Percentiles rank a stretch among this genome's conserved stretches.
phyloP scores from a whole-genome alignment of 805 yeast genomes.

The Wickerhamomyces ciferrii region DNA sequence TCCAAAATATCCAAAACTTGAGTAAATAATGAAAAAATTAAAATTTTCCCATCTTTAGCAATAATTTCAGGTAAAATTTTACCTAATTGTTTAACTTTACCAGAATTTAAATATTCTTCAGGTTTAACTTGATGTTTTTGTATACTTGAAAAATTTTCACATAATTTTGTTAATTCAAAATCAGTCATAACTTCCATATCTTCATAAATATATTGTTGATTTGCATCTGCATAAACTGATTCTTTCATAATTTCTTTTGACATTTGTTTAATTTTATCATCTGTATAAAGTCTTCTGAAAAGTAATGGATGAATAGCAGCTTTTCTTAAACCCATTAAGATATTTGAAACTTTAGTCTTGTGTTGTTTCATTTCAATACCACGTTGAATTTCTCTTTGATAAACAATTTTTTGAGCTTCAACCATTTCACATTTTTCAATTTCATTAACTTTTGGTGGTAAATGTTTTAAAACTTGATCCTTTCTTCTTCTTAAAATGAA shows the following conservation, averaged over 20 bases:
- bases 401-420: slow-evolving; percentile 48
- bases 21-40: slow-evolving; percentile 89
- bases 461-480: slow-evolving; percentile 83
- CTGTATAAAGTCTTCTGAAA: slow-evolving; percentile 62
- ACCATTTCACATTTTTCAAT: slow-evolving; percentile 64
- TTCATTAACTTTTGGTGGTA: slow-evolving; percentile 70
- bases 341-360: slow-evolving; percentile 47
- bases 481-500: slow-evolving; percentile 90
- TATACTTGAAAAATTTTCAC: slow-evolving; percentile 67
- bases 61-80: slow-evolving; percentile 55
- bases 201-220: slow-evolving; percentile 70
- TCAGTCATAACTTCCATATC: slow-evolving; percentile 96
- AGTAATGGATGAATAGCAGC: slow-evolving; percentile 90
- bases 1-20: slow-evolving; percentile 89
- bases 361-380: slow-evolving; percentile 27
- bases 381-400: slow-evolving; percentile 48
- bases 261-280: slow-evolving; percentile 57
- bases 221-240: slow-evolving; percentile 71
- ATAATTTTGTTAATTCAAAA: slow-evolving; percentile 73
- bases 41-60: slow-evolving; percentile 54
- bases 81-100: slow-evolving; percentile 60
- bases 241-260: slow-evolving; percentile 75
- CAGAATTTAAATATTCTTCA: slow-evolving; percentile 60
- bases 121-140: slow-evolving; percentile 50
- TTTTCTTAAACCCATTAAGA: slow-evolving; percentile 84